A percentile compares a stretch with the other conserved stretches of the same genome.
Evolutionary conservation across 768 basidiomycete species (phyloP).

Genomic region (Termitomyces sp.): DNA sequence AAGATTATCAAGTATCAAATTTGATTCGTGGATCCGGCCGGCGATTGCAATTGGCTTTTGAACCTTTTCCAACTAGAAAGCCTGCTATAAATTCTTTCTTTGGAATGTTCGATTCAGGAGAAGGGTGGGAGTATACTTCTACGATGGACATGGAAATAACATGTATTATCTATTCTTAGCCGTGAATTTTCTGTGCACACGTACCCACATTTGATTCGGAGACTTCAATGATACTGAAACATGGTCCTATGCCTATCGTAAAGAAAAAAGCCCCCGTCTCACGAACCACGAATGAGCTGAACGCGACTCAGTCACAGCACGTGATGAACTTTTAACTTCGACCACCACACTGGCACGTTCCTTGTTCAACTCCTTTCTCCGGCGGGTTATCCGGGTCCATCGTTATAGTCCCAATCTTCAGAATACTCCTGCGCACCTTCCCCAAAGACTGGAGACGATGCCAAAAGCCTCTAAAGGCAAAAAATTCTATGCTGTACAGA

Average conservation of each 20-base stretch:
- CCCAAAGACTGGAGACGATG: constrained; percentile 4
- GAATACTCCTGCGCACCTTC: neutral
- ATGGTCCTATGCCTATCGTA: too few relatives aligned
- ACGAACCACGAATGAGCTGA: neutral
- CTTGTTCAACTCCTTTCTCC: neutral
- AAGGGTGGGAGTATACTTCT: neutral
- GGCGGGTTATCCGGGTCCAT: constrained; percentile 5
- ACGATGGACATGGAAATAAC: neutral
- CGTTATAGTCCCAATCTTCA: neutral
- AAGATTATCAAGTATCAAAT: too few relatives aligned
- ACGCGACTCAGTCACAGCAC: constrained; percentile 8
- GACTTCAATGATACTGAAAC: neutral
- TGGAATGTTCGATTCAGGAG: too few relatives aligned
- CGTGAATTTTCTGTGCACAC: too few relatives aligned
- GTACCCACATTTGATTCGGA: neutral
- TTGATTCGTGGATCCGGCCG: neutral
- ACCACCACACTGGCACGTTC: constrained; percentile 11
- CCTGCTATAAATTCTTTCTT: too few relatives aligned
- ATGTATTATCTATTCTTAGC: neutral
- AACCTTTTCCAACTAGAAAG: too few relatives aligned
- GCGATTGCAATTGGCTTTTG: too few relatives aligned
- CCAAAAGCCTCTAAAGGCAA: constrained; percentile 31
- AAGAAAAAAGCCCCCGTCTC: too few relatives aligned
- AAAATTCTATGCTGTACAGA: constrained; percentile 68
- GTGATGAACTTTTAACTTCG: constrained; percentile 1